Conservation (phyloP, 2,329 filamentous ascomycete species). For the Aspergillus tamarii region DNA sequence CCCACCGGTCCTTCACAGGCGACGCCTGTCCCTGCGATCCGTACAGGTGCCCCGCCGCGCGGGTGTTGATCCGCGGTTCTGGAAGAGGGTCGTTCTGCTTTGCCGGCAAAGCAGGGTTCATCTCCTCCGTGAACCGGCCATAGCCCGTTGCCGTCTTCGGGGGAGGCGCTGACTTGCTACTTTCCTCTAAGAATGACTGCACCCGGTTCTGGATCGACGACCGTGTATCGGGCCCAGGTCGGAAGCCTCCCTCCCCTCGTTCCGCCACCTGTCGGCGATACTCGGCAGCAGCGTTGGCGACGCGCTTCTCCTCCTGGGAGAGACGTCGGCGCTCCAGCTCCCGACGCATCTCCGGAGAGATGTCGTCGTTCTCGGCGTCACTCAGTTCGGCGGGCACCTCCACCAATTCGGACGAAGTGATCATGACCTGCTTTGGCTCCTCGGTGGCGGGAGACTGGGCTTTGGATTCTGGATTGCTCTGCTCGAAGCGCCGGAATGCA, state of each 20-base stretch:
- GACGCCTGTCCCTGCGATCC: slow-evolving; percentile 14
- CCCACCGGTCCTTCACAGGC: slow-evolving; percentile 18
- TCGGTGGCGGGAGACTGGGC: slow-evolving; percentile 46
- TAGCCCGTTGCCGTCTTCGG: slow-evolving; percentile 83
- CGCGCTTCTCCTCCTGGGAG: slow-evolving; percentile 84
- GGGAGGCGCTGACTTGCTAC: slow-evolving; percentile 61
- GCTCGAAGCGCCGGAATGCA: slow-evolving; percentile 89
- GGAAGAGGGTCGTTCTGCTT: slow-evolving; percentile 36
- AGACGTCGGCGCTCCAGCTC: slow-evolving; percentile 83
- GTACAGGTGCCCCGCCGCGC: slow-evolving; percentile 26
- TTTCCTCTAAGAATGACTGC: slow-evolving; percentile 79
- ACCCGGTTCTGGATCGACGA: slow-evolving; percentile 92
- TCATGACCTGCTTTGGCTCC: slow-evolving; percentile 58
- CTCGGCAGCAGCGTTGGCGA: slow-evolving; percentile 85
- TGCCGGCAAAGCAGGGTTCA: slow-evolving; percentile 42
- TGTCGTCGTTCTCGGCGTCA: slow-evolving; percentile 65
- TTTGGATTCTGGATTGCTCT: slow-evolving; percentile 46
- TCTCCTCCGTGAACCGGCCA: slow-evolving; percentile 74
- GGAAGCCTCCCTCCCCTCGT: slow-evolving; percentile 55
- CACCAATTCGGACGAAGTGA: slow-evolving; percentile 75
- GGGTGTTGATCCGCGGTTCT: slow-evolving; percentile 27
- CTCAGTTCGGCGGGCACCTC: slow-evolving; percentile 70
- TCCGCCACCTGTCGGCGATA: slow-evolving; percentile 76
- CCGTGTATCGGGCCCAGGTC: slow-evolving; percentile 55
- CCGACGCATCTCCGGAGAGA: slow-evolving; percentile 85